Percentiles rank a stretch among this genome's conserved stretches.
Evolutionary conservation across 2,329 filamentous ascomycete species (phyloP).

Genomic region (Aureobasidium sp.): DNA sequence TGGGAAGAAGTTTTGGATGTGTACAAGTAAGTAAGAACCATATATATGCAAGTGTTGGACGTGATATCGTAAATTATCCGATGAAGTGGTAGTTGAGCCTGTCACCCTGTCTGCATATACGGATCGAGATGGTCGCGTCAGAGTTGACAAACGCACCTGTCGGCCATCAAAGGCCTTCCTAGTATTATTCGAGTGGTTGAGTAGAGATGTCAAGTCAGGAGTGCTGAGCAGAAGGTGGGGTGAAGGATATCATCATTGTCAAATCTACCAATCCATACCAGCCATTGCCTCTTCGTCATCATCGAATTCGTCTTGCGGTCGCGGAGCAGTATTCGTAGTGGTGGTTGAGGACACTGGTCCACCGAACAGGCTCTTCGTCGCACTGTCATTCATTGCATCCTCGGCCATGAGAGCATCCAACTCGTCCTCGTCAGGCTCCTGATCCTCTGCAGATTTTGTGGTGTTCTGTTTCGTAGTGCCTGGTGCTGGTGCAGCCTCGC

Average conservation of each 20-base stretch:
- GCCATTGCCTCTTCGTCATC: constrained; percentile 63
- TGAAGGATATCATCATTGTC: background rate
- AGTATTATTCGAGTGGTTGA: too few species aligned
- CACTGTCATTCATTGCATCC: constrained; percentile 16
- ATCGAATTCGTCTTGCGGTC: constrained; percentile 38
- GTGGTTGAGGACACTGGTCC: background rate
- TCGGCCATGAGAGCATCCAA: constrained; percentile 49
- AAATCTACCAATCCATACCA: constrained; percentile 21
- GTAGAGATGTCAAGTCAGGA: too few species aligned
- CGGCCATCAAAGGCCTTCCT: too few species aligned
- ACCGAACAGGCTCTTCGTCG: constrained; percentile 17
- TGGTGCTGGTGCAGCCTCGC: constrained; percentile 15
- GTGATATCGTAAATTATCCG: background rate
- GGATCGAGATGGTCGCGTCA: too few species aligned
- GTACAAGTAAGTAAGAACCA: background rate
- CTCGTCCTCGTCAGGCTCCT: constrained; percentile 41
- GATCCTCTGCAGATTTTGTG: background rate
- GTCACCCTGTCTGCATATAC: background rate
- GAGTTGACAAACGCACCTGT: background rate
- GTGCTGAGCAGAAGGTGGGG: too few species aligned
- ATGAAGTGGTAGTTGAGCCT: background rate
- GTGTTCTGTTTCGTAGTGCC: background rate
- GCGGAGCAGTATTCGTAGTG: background rate
- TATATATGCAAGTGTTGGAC: too few species aligned
- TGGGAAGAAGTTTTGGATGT: fast-evolving